phyloP scores from a whole-genome alignment of 768 basidiomycete genomes.

The Daedaleopsis sinensis region DNA sequence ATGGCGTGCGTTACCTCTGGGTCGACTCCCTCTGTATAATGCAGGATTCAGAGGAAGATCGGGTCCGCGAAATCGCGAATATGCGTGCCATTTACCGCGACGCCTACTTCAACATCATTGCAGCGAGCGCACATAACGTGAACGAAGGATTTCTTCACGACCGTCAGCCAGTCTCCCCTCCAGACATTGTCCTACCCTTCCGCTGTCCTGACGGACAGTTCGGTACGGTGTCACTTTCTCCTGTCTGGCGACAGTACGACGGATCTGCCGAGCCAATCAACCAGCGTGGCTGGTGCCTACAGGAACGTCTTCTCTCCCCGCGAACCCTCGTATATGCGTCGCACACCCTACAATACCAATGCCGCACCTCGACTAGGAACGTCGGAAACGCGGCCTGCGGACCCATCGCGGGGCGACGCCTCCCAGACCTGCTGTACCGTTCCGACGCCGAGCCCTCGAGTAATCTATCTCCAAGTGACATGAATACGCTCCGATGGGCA shows the following conservation, averaged over 20 bases:
- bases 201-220: slow-evolving; percentile 1
- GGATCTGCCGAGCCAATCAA: slow-evolving; percentile 3
- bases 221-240: slow-evolving; percentile 3
- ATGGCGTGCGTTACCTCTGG: slow-evolving; percentile 17
- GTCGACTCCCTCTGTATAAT: slow-evolving; percentile 19
- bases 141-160: slow-evolving; percentile 12
- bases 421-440: slow-evolving; percentile 2
- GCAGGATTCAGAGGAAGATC: slow-evolving; percentile 13
- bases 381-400: slow-evolving; percentile 5
- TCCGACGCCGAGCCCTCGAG: not conserved
- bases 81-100: slow-evolving; percentile 6
- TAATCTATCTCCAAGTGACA: not conserved
- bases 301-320: slow-evolving; percentile 12
- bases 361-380: slow-evolving; percentile 4
- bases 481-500: not conserved
- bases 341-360: slow-evolving; percentile 16
- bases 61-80: slow-evolving; percentile 2
- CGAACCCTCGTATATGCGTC: slow-evolving; percentile 8
- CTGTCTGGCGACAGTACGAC: slow-evolving; percentile 6
- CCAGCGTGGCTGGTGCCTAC: slow-evolving; percentile 15
- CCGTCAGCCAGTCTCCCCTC: not conserved
- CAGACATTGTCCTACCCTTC: slow-evolving; percentile 4
- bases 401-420: not conserved
- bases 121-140: slow-evolving; percentile 3
- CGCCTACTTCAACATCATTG: slow-evolving; percentile 16